Evolutionary conservation across 768 basidiomycete species (phyloP).

Genomic region (Ramaria rubella): DNA sequence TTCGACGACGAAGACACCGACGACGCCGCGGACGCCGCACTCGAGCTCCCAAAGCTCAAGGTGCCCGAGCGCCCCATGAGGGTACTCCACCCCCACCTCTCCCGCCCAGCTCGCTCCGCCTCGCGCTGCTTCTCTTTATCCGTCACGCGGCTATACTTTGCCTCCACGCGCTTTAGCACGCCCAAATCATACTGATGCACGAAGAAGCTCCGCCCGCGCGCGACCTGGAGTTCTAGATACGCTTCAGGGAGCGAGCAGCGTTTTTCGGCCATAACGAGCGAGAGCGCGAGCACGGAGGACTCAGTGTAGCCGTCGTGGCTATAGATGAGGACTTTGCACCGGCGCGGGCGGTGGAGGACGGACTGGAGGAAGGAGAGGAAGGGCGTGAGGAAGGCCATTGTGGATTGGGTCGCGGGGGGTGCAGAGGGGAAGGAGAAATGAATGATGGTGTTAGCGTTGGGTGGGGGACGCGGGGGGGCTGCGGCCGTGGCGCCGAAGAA

Average conservation of each 20-base stretch:
- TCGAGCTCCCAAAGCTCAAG: not conserved
- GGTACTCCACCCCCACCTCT: constrained; percentile 16
- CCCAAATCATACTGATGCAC: constrained; percentile 81
- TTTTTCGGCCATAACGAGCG: constrained; percentile 75
- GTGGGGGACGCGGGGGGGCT: constrained; percentile 58
- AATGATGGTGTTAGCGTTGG: constrained; percentile 63
- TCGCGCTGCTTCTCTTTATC: constrained; percentile 34
- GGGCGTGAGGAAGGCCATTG: constrained; percentile 53
- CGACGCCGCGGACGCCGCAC: constrained; percentile 5
- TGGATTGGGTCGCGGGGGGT: constrained; percentile 45
- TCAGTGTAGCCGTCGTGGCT: constrained; percentile 91
- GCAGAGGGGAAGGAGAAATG: constrained; percentile 73
- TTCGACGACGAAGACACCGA: constrained; percentile 2
- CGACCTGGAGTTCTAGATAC: constrained; percentile 80
- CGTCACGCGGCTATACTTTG: constrained; percentile 23
- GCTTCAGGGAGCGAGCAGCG: constrained; percentile 74
- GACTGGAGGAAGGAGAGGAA: constrained; percentile 64
- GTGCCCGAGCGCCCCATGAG: constrained; percentile 1
- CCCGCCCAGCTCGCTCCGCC: constrained; percentile 12
- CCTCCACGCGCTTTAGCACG: constrained; percentile 66
- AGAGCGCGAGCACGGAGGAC: constrained; percentile 79
- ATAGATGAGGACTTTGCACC: constrained; percentile 68
- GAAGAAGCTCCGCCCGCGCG: constrained; percentile 79
- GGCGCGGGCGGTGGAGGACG: constrained; percentile 35
- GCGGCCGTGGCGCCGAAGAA: constrained; percentile 12